phyloP scores from a whole-genome alignment of 1,284 basidiomycete genomes.

The Tylopilus microsporus region DNA sequence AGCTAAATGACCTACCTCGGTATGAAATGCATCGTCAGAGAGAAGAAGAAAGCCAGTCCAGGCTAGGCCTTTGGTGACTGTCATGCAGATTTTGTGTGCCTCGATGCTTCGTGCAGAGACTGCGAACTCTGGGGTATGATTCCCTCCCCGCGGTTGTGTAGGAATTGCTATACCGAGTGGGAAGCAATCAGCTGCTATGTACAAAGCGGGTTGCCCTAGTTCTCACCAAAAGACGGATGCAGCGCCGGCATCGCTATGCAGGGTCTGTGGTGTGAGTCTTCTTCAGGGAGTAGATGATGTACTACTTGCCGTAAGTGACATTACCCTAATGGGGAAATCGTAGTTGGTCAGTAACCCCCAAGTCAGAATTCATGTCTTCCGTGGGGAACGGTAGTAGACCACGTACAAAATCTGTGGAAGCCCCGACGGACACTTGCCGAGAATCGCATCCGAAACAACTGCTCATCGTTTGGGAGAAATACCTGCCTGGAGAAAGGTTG shows the following conservation, averaged over 20 bases:
- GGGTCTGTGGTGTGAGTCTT: constrained; percentile 9
- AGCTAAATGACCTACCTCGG: constrained; percentile 37
- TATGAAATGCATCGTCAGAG: constrained; percentile 53
- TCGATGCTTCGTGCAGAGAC: constrained; percentile 53
- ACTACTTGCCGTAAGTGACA: constrained; percentile 54
- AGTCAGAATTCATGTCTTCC: background rate
- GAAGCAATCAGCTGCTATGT: constrained; percentile 7
- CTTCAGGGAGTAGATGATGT: constrained; percentile 11
- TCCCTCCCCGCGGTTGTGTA: constrained; percentile 55
- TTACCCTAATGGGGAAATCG: constrained; percentile 49
- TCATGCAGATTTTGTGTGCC: constrained; percentile 59
- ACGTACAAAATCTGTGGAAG: constrained; percentile 66
- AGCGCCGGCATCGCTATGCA: constrained; percentile 55
- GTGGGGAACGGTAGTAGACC: background rate
- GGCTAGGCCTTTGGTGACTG: constrained; percentile 57
- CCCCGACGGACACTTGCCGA: constrained; percentile 36
- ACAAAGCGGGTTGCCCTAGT: background rate
- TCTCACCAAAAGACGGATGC: constrained; percentile 58
- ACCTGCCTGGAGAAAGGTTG: constrained; percentile 35
- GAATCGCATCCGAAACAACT: constrained; percentile 38
- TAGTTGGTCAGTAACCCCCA: constrained; percentile 10
- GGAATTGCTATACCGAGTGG: constrained; percentile 52
- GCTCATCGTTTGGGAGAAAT: constrained; percentile 42
- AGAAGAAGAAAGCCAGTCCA: constrained; percentile 56
- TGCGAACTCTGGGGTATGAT: constrained; percentile 65